Conservation (phyloP, 352 stramenopile species). For the Pythium angustatum region DNA sequence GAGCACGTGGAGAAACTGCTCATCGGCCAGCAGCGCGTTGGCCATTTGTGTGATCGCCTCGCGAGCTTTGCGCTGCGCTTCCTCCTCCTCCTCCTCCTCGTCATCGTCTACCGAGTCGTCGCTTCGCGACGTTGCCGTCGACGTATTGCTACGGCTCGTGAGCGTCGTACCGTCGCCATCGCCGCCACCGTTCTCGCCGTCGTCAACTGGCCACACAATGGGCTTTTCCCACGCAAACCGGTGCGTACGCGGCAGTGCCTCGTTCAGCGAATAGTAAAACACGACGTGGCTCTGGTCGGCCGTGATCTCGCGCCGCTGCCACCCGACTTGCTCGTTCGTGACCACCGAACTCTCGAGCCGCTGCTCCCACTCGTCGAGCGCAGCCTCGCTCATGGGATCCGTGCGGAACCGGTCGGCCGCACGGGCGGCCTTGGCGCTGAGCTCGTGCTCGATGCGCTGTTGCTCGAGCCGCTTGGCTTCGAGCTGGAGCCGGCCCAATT, state of each 20-base stretch:
- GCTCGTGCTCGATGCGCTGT: slow-evolving; percentile 54
- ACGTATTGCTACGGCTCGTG: slow-evolving; percentile 25
- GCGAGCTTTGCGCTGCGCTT: slow-evolving; percentile 28
- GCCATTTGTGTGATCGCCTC: slow-evolving; percentile 40
- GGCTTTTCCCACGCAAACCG: slow-evolving; percentile 59
- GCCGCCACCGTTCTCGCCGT: slow-evolving; percentile 6
- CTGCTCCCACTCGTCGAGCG: slow-evolving; percentile 49
- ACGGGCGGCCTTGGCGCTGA: slow-evolving; percentile 39
- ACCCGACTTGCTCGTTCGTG: slow-evolving; percentile 48
- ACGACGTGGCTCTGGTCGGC: slow-evolving; percentile 48
- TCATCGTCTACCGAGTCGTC: slow-evolving; percentile 19
- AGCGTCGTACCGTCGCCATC: neutral
- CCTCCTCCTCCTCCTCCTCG: slow-evolving; percentile 14
- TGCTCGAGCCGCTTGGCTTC: slow-evolving; percentile 69
- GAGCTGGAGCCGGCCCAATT: slow-evolving; percentile 48
- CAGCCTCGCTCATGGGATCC: slow-evolving; percentile 25
- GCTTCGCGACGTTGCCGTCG: slow-evolving; percentile 16
- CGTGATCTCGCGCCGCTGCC: slow-evolving; percentile 61
- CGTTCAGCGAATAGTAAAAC: slow-evolving; percentile 73
- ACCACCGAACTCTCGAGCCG: slow-evolving; percentile 48
- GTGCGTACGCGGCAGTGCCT: slow-evolving; percentile 36
- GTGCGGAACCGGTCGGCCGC: slow-evolving; percentile 32
- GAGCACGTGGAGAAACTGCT: slow-evolving; percentile 60
- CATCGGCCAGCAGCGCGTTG: slow-evolving; percentile 47
- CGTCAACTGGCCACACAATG: slow-evolving; percentile 34